phyloP scores from a whole-genome alignment of 495 filamentous ascomycete species.

The Gamarada debralockiae region DNA sequence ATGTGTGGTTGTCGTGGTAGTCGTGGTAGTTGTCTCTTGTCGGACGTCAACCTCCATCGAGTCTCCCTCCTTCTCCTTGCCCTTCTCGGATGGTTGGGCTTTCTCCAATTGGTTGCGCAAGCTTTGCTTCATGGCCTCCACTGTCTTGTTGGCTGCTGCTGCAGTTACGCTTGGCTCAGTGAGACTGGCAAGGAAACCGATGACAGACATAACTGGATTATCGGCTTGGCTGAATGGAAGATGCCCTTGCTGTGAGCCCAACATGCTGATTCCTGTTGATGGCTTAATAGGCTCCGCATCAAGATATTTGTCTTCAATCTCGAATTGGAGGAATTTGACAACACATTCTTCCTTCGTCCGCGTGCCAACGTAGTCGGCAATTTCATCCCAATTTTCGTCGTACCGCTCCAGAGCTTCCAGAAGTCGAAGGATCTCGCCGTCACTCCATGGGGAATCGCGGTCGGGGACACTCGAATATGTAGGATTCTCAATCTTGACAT shows the following conservation, averaged over 20 bases:
- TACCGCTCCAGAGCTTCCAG: constrained; percentile 87
- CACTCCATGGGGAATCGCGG: constrained; percentile 82
- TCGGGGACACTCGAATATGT: constrained; percentile 69
- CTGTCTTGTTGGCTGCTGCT: constrained; percentile 78
- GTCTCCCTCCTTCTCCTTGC: constrained; percentile 50
- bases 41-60: constrained; percentile 52
- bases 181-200: constrained; percentile 86
- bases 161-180: constrained; percentile 85
- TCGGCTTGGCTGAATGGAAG: constrained; percentile 85
- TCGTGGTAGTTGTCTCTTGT: constrained; percentile 36
- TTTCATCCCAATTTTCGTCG: constrained; percentile 92
- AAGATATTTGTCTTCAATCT: constrained; percentile 86
- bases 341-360: constrained; percentile 96
- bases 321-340: constrained; percentile 86
- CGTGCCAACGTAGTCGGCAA: constrained; percentile 85
- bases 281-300: constrained; percentile 64
- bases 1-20: constrained; percentile 37
- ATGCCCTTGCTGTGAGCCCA: constrained; percentile 62
- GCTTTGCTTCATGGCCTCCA: constrained; percentile 75
- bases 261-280: constrained; percentile 54
- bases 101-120: constrained; percentile 71
- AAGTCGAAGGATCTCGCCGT: constrained; percentile 78
- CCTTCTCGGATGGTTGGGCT: constrained; percentile 38
- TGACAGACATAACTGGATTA: constrained; percentile 92
- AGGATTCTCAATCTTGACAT: constrained; percentile 84